phyloP scores from a whole-genome alignment of 805 yeast species.

The Lachancea thermotolerans region DNA sequence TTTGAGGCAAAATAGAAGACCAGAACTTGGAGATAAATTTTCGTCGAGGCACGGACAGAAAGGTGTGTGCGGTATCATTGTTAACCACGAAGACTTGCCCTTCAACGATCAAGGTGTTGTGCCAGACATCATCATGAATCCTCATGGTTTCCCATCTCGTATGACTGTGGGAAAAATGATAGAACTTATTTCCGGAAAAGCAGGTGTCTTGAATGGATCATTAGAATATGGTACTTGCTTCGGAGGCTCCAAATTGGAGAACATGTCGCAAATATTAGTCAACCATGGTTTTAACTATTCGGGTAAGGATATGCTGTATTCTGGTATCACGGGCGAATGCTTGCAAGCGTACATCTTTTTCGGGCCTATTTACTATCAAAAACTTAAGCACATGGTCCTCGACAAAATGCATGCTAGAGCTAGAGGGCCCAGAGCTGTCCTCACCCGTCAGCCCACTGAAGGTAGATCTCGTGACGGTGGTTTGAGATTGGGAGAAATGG shows the following conservation, averaged over 20 bases:
- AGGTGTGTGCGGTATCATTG: conserved; percentile 97
- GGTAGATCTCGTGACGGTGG: conserved; percentile 99
- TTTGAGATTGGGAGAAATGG: conserved; percentile 98
- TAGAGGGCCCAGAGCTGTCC: conserved; percentile 96
- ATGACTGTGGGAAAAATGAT: conserved; percentile 99
- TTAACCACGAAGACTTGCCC: conserved; percentile 98
- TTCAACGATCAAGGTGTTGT: conserved; percentile 93
- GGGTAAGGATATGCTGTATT: conserved; percentile 95
- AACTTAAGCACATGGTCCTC: conserved; percentile 96
- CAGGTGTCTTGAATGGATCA: conserved; percentile 89
- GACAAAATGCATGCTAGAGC: conserved; percentile 99
- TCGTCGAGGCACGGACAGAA: conserved; percentile 98
- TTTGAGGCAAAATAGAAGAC: conserved; percentile 91
- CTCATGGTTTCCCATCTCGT: conserved; percentile 99
- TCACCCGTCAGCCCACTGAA: conserved; percentile 97
- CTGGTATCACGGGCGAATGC: conserved; percentile 97
- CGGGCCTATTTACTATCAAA: conserved; percentile 97
- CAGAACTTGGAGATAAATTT: conserved; percentile 95
- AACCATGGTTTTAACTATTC: conserved; percentile 90
- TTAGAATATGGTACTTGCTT: conserved; percentile 96
- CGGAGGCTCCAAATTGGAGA: conserved; percentile 95
- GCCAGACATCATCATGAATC: conserved; percentile 96
- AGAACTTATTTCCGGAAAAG: conserved; percentile 92
- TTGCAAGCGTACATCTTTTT: conserved; percentile 96
- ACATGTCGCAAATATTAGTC: conserved; percentile 85